These are phyloP conservation scores for Colletotrichum lindemuthianum DNA, from an alignment of 2,329 filamentous ascomycete species.

Conservation along the genomic window DNA sequence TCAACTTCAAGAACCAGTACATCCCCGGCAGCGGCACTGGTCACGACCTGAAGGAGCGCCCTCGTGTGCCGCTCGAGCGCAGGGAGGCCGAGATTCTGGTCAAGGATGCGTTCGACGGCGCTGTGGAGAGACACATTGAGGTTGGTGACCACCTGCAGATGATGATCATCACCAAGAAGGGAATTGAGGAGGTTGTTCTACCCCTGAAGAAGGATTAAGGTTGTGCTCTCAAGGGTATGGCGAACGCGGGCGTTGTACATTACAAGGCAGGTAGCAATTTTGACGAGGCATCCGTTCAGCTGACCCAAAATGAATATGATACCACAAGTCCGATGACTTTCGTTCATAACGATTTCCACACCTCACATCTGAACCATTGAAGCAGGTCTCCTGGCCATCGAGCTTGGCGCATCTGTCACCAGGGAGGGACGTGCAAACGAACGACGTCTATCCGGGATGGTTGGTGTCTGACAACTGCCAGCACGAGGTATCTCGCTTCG, in stretches of 20 bases:
- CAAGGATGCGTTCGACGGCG: constrained; percentile 97
- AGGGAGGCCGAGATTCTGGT: constrained; percentile 86
- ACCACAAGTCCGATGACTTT: not conserved
- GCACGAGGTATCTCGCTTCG: too few relatives aligned
- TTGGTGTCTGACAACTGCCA: too few relatives aligned
- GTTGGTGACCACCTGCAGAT: constrained; percentile 97
- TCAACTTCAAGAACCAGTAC: constrained; percentile 99
- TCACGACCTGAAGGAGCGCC: constrained; percentile 79
- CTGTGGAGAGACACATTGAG: constrained; percentile 98
- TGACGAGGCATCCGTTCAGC: constrained; percentile 22
- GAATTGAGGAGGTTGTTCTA: constrained; percentile 85
- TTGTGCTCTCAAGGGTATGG: not conserved
- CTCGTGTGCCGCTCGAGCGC: constrained; percentile 75
- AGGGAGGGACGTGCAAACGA: too few relatives aligned
- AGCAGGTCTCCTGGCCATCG: too few relatives aligned
- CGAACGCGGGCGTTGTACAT: constrained; percentile 28
- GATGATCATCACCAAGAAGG: constrained; percentile 88
- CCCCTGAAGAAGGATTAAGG: constrained; percentile 89
- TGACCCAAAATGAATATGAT: constrained; percentile 2
- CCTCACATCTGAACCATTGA: too few relatives aligned
- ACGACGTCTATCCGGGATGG: too few relatives aligned
- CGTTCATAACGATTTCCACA: not conserved
- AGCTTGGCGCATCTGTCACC: too few relatives aligned
- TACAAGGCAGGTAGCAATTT: constrained; percentile 35
- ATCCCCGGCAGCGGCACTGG: constrained; percentile 86